Base-by-base conservation (phyloP, 176 grass and related monocot species). In the Rhynchospora tenuis region DNA sequence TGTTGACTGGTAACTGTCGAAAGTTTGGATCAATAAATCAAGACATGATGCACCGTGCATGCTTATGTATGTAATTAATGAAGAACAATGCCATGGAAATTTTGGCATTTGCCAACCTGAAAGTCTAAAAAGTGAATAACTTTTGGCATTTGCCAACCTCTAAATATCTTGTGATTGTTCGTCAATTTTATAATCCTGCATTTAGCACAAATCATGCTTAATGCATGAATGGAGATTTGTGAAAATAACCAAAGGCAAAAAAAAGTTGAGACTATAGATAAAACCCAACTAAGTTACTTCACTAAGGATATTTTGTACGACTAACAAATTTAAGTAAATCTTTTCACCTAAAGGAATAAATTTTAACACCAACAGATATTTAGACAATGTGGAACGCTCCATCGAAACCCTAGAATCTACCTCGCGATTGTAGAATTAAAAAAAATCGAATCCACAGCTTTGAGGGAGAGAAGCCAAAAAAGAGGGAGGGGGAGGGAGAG, bases 111-210 rank as follows among this genome's bases (percentile, higher is more conserved):
- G 45, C 20, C 12, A 22, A 6, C 24, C 24, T 12, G 12, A 27
- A 74, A 64, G 52, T n/a, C n/a, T n/a, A n/a, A n/a, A n/a, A n/a
- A n/a, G n/a, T n/a, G n/a, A n/a, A n/a, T n/a, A n/a, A n/a, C n/a
- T n/a, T n/a, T n/a, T n/a, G n/a, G n/a, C n/a, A n/a, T n/a, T n/a
- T n/a, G n/a, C n/a, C n/a, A n/a, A n/a, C n/a, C n/a, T n/a, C 33
- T n/a, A n/a, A n/a, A n/a, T n/a, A n/a, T 95, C 92, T 44, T 1
- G 83, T 62, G 95, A 95, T 72, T 78, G 14, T 86, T 84, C 88
- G 84, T 95, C 91, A 5, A 98, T 86, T 90, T 98, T 88, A 70
- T 85, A 98, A 77, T 87, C 87, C 95, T 98, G 88, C 22, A 23
- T 31, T 38, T 29, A 64, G 16, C 3, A 64, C 22, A 65, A 43